These are phyloP conservation scores for Aspergillus arachidicola DNA, from an alignment of 2,329 filamentous ascomycete species.

Conservation along the genomic window DNA sequence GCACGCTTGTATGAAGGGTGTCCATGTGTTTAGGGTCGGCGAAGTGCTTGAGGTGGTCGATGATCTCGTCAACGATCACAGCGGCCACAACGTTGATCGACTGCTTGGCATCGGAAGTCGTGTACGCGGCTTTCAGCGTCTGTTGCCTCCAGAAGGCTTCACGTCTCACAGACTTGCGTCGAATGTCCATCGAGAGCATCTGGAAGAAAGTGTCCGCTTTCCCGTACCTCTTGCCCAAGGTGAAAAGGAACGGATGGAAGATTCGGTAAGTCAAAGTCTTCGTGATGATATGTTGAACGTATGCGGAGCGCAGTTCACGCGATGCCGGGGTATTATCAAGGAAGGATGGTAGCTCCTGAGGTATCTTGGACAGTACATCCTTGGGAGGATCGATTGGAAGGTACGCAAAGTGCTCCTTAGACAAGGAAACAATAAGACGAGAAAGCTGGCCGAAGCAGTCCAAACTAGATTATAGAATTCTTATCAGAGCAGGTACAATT, in stretches of 20 bases:
- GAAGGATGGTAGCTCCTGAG: conserved; percentile 57
- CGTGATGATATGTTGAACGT: conserved; percentile 59
- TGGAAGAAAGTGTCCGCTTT: conserved; percentile 60
- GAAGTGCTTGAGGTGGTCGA: conserved; percentile 57
- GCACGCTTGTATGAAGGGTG: conserved; percentile 53
- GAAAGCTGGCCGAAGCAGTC: conserved; percentile 56
- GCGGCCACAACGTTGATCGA: conserved; percentile 59
- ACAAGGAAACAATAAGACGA: conserved; percentile 55
- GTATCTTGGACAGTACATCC: conserved; percentile 55
- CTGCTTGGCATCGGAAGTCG: conserved; percentile 58
- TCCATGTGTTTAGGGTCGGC: conserved; percentile 55
- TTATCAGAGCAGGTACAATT: conserved; percentile 49
- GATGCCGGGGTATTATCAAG: conserved; percentile 56
- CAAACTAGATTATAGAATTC: conserved; percentile 45
- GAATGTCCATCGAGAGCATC: conserved; percentile 58
- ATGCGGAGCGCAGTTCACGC: conserved; percentile 55
- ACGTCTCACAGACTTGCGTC: conserved; percentile 58
- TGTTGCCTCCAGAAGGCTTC: conserved; percentile 63
- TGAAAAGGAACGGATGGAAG: conserved; percentile 62
- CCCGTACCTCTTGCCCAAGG: conserved; percentile 55
- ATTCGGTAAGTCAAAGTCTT: conserved; percentile 59
- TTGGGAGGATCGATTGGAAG: conserved; percentile 54
- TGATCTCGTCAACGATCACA: conserved; percentile 60
- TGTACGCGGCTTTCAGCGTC: conserved; percentile 60
- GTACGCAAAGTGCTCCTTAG: conserved; percentile 55